Percentiles rank a stretch among this genome's conserved stretches.
phyloP scores from a whole-genome alignment of 2,329 filamentous ascomycete genomes.

The Elsinoe arachidis region DNA sequence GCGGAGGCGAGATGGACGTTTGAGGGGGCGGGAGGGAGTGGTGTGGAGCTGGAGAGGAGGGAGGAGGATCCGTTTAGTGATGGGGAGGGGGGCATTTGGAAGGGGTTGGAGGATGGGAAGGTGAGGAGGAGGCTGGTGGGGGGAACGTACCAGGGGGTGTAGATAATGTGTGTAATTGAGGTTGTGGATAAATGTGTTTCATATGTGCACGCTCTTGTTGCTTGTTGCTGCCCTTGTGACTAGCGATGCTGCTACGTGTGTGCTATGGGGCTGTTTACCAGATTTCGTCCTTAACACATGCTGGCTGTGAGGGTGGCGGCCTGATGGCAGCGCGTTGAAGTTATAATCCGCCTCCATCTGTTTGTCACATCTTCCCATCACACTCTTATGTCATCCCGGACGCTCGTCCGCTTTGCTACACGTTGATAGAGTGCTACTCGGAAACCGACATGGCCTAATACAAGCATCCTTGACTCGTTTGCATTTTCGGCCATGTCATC shows the following conservation, averaged over 20 bases:
- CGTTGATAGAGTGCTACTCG: no score
- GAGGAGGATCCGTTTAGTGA: conserved; percentile 28
- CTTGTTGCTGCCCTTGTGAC: not conserved
- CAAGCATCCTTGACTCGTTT: no score
- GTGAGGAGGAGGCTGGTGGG: conserved; percentile 15
- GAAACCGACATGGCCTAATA: no score
- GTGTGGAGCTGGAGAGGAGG: conserved; percentile 56
- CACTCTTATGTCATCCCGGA: no score
- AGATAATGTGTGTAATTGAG: conserved; percentile 8
- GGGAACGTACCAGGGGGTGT: conserved; percentile 13
- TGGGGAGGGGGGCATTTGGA: conserved; percentile 12
- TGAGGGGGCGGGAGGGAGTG: conserved; percentile 47
- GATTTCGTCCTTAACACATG: not conserved
- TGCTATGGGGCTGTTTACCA: not conserved
- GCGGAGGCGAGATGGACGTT: conserved; percentile 81
- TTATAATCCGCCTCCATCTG: no score
- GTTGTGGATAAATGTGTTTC: not conserved
- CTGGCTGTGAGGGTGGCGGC: no score
- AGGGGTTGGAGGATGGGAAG: conserved; percentile 3
- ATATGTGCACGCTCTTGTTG: not conserved
- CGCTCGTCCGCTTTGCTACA: no score
- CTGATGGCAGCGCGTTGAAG: no score
- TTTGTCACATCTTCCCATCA: no score
- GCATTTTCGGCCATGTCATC: not conserved
- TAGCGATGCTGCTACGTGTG: not conserved